A percentile compares a stretch with the other conserved stretches of the same genome.
These are phyloP conservation scores for Zygoascus biomembranicola DNA, from an alignment of 805 yeast species.

Conservation along the genomic window DNA sequence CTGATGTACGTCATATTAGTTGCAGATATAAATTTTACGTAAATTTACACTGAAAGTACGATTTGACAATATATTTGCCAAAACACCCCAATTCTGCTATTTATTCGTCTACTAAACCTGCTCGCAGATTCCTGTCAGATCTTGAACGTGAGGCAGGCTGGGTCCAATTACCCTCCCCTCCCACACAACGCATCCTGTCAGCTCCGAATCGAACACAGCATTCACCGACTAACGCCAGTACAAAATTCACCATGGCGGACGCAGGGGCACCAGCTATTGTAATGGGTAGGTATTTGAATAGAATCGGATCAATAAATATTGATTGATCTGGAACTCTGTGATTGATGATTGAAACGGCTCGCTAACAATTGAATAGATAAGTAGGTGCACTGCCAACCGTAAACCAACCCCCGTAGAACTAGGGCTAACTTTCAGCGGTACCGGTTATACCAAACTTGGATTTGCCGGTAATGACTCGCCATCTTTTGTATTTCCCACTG, in stretches of 20 bases:
- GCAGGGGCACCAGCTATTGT: constrained; percentile 70
- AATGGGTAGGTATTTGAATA: constrained; percentile 59
- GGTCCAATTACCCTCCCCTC: too few relatives aligned
- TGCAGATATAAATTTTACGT: too few relatives aligned
- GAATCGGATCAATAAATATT: not conserved
- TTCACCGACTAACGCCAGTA: not conserved
- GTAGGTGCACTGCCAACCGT: constrained; percentile 17
- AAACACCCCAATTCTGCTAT: too few relatives aligned
- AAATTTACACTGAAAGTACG: too few relatives aligned
- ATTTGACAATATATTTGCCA: too few relatives aligned
- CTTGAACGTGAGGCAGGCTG: too few relatives aligned
- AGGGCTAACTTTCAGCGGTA: constrained; percentile 56
- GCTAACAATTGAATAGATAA: constrained; percentile 21
- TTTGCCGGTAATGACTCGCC: constrained; percentile 99
- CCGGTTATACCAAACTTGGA: constrained; percentile 94
- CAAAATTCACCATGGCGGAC: constrained; percentile 16
- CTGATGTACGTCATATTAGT: too few relatives aligned
- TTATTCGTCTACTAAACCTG: too few relatives aligned
- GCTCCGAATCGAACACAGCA: not conserved
- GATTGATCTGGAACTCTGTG: not conserved
- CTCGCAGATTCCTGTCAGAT: too few relatives aligned
- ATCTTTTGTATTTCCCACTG: constrained; percentile 94
- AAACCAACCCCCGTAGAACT: not conserved
- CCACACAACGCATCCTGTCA: too few relatives aligned
- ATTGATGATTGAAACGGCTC: not conserved